phyloP scores from a whole-genome alignment of 306 rosid genomes.

The Comarum palustre region DNA sequence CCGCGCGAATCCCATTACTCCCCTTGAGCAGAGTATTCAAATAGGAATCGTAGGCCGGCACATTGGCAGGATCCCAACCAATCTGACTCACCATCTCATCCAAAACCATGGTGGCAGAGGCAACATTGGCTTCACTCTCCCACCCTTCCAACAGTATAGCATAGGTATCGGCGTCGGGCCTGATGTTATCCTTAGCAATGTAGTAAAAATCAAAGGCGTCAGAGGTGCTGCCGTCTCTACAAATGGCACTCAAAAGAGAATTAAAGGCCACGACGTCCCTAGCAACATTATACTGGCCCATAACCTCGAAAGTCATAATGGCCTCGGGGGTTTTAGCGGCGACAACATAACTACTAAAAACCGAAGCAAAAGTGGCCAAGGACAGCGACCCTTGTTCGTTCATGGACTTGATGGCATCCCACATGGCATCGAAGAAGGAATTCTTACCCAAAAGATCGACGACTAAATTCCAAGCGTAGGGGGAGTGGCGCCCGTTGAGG shows the following conservation, averaged over 20 bases:
- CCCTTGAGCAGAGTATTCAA: slow-evolving; percentile 49
- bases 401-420: slow-evolving; percentile 70
- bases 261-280: slow-evolving; percentile 52
- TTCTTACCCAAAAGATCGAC: slow-evolving; percentile 59
- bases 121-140: slow-evolving; percentile 49
- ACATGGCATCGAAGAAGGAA: slow-evolving; percentile 55
- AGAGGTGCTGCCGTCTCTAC: slow-evolving; percentile 43
- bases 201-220: slow-evolving; percentile 49
- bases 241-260: slow-evolving; percentile 58
- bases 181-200: slow-evolving; percentile 37
- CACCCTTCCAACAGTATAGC: slow-evolving; percentile 74
- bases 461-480: slow-evolving; percentile 65
- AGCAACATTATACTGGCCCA: slow-evolving; percentile 47
- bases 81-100: slow-evolving; percentile 56
- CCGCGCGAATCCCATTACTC: slow-evolving; percentile 41
- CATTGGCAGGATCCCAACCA: slow-evolving; percentile 66
- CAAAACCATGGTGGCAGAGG: slow-evolving; percentile 46
- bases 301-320: slow-evolving; percentile 43
- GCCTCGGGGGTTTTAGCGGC: slow-evolving; percentile 44
- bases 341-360: slow-evolving; percentile 51
- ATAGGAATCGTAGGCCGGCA: slow-evolving; percentile 54
- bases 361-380: slow-evolving; percentile 59
- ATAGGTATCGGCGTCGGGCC: slow-evolving; percentile 48
- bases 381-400: slow-evolving; percentile 36
- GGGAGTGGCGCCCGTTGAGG: slow-evolving; percentile 52